These are phyloP conservation scores for Leavenworthia alabamica DNA, from an alignment of 345 rosid genomes.

Conservation along the genomic window DNA sequence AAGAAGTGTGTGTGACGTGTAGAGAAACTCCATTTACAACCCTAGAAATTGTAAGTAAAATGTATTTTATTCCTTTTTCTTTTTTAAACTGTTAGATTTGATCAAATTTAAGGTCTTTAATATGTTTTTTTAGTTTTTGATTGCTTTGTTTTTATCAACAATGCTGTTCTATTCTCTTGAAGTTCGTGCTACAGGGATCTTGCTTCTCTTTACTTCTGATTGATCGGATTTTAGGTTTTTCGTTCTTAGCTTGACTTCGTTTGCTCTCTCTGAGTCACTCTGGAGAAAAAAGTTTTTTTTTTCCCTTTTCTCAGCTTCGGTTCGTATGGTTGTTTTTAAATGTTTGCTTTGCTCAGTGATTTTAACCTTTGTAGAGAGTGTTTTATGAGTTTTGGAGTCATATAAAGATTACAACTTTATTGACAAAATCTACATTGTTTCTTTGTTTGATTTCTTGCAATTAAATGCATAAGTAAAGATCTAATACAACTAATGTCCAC, in stretches of 20 bases:
- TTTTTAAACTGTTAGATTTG: slow-evolving; percentile 20
- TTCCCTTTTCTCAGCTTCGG: not conserved
- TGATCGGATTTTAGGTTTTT: slow-evolving; percentile 21
- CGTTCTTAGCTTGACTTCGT: not conserved
- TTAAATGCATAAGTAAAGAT: not conserved
- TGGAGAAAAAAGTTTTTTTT: not conserved
- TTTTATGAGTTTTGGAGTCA: not conserved
- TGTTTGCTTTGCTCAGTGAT: not conserved
- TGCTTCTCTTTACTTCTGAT: slow-evolving; percentile 23
- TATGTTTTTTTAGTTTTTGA: not conserved
- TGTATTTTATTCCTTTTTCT: not conserved
- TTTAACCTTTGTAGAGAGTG: not conserved
- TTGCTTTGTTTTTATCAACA: slow-evolving; percentile 29
- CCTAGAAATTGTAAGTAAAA: not conserved
- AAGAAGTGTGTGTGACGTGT: not conserved
- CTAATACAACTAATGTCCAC: not conserved
- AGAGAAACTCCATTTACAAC: not conserved
- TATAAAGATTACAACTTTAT: not conserved
- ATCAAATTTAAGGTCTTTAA: slow-evolving; percentile 2
- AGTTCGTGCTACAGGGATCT: slow-evolving; percentile 28
- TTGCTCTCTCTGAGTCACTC: not conserved
- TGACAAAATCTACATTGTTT: not conserved
- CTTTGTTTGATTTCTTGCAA: not conserved
- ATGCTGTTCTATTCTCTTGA: slow-evolving; percentile 24
- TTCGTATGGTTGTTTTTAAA: not conserved